These are phyloP conservation scores for Streptanthus diversifolius DNA, from an alignment of 345 rosid genomes.

Conservation along the genomic window DNA sequence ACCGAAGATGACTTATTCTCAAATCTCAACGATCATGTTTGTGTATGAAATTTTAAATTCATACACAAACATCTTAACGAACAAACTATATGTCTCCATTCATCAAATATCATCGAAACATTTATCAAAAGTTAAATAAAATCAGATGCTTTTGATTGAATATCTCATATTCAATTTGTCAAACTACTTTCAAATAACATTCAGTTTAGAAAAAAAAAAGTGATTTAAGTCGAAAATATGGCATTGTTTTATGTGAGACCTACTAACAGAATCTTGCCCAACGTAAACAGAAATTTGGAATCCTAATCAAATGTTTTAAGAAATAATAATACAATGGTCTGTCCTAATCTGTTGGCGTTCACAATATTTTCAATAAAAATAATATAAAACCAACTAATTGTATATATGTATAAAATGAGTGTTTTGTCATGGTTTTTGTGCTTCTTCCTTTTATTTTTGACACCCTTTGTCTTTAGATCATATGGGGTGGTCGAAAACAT, in stretches of 20 bases:
- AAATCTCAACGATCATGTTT: background rate
- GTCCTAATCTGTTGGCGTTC: slow-evolving; percentile 18
- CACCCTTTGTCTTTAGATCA: slow-evolving; percentile 8
- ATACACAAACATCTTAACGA: background rate
- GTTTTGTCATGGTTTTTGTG: slow-evolving; percentile 20
- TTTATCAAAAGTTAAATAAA: background rate
- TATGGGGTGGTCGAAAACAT: slow-evolving; percentile 15
- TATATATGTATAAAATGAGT: slow-evolving; percentile 6
- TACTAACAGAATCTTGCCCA: background rate
- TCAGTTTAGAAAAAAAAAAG: background rate
- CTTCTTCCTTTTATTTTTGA: background rate
- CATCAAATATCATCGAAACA: background rate
- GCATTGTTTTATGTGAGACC: background rate
- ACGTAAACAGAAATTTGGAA: background rate
- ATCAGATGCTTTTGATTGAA: background rate
- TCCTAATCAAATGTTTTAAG: background rate
- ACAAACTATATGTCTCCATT: background rate
- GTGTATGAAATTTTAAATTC: background rate
- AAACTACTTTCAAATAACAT: background rate
- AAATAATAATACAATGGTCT: background rate
- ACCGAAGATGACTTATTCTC: background rate
- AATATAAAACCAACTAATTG: background rate
- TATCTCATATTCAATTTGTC: background rate
- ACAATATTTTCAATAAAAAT: background rate
- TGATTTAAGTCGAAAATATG: background rate